Conservation (phyloP, 2,329 filamentous ascomycete species). For the Ophiobolus disseminans region DNA sequence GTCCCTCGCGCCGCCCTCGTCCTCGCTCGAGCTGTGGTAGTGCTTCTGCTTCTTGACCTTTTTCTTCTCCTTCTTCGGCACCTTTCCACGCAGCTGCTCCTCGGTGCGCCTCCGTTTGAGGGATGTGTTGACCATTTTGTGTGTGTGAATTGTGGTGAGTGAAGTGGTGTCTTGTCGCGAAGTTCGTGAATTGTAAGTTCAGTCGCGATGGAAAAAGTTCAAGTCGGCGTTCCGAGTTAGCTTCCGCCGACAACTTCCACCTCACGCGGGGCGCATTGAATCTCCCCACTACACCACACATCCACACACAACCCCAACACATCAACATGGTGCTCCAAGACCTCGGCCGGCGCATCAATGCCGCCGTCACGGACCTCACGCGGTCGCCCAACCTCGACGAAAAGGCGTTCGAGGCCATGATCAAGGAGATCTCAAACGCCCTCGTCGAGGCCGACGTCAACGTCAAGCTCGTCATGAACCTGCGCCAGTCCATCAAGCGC, state of each 20-base stretch:
- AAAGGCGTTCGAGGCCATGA: constrained; percentile 98
- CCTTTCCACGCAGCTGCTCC: constrained; percentile 63
- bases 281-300: constrained; percentile 29
- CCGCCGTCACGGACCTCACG: constrained; percentile 92
- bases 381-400: constrained; percentile 93
- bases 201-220: constrained; percentile 31
- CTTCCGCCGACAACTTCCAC: constrained; percentile 42
- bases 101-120: constrained; percentile 66
- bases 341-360: constrained; percentile 96
- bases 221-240: constrained; percentile 28
- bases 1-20: constrained; percentile 46
- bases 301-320: constrained; percentile 9
- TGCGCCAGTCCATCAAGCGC: constrained; percentile 90
- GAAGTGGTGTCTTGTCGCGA: no score
- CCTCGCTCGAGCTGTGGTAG: constrained; percentile 71
- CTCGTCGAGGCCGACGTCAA: constrained; percentile 98
- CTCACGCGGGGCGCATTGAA: constrained; percentile 32
- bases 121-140: constrained; percentile 48
- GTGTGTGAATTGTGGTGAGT: constrained; percentile 3
- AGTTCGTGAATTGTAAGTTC: no score
- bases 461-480: constrained; percentile 85
- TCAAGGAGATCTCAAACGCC: constrained; percentile 96
- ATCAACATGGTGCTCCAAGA: constrained; percentile 93
- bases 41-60: constrained; percentile 68
- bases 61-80: constrained; percentile 60